Base-by-base conservation (phyloP, 2,329 filamentous ascomycete species). In the Trichoderma endophyticum region DNA sequence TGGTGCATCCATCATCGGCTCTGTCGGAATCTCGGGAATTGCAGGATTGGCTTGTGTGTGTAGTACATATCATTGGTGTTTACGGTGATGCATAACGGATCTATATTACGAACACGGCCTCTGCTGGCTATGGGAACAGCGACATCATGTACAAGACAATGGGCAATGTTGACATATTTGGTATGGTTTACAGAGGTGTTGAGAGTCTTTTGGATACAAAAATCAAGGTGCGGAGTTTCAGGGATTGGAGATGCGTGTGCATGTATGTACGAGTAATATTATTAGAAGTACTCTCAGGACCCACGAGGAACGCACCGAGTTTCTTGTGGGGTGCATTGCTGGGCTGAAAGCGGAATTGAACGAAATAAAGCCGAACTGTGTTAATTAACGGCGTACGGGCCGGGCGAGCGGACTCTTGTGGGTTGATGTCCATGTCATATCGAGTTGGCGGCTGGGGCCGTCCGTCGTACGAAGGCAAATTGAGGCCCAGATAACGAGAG, bases 321-420 rank as follows among this genome's bases (percentile, higher is more conserved):
- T 43, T 8, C 34, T 26, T 64, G 43, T 64, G 68, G 60, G 60
- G 68, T 71, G 68, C 48, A 39, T 18, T 30, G 18, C 26, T 64
- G 68, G 30, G 48, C 59, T 71, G 48, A 71, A 70, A n/a, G 9
- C 8, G 68, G 68, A 70, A 64, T 39, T 70, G 48, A 43, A 70
- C 68, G 68, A 64, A 51, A 64, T 70, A 70, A 56, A 63, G 68
- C 68, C 68, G 59, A 70, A 30, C 24, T 15, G 30, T 26, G 34
- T 24, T 48, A 18, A 69, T 61, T 56, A 36, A 56, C 11, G 59
- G 59, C 32, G 26, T 21, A n/a, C 24, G 11, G 34, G n/a, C 43
- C 54, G 65, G 54, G 24, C 51, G 54, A 36, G 54, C 65, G 54
- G 65, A 68, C 5, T 24, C 39, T 36, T 14, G n/a, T 11, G 48